Evolutionary conservation across 179 eudicot species (phyloP), one percentile per base, ranked within the genome.

Genomic region (Spinacia oleracea): DNA sequence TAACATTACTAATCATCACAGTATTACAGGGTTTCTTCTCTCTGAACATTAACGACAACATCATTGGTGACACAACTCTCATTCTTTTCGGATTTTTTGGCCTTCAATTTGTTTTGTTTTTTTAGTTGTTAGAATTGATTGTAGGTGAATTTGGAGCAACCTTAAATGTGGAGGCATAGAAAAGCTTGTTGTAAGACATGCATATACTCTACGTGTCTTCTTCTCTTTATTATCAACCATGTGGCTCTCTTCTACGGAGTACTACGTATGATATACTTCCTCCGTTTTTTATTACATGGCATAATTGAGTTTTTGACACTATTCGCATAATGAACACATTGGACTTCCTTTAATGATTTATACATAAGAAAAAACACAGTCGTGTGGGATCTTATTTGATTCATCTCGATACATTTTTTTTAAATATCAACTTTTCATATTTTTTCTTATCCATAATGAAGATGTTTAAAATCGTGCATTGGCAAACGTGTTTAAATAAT

Each of bases 131-230:
- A 64, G 58, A 6, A 12, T 53, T 25, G 48, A n/a, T 42, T 27
- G 38, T 31, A 1, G 0, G 31, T 69, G 25, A 16, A 5, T 6
- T 1, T 59, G 21, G 25, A 42, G 40, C 11, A 18, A 35, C 12
- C n/a, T 51, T 55, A 20, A 6, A 25, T 9, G 64, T 50, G 21
- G 6, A 45, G 23, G 70, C 11, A 64, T 29, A 48, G 21, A 21
- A 27, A 35, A 77, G 71, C 67, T 69, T 16, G 34, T 9, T 81
- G 84, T 40, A 48, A 23, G 68, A 42, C 84, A 81, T 81, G 84
- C 84, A 77, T 40, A 43, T 42, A 23, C 23, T 72, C 51, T 53
- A 72, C 81, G 84, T 81, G 84, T 72, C 84, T 34, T 40, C 43
- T 27, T 7, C 4, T 68, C 23, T 5, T 35, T 11, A 10, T n/a